phyloP scores from a whole-genome alignment of 352 stramenopile genomes.

The Phytophthora colocasiae region DNA sequence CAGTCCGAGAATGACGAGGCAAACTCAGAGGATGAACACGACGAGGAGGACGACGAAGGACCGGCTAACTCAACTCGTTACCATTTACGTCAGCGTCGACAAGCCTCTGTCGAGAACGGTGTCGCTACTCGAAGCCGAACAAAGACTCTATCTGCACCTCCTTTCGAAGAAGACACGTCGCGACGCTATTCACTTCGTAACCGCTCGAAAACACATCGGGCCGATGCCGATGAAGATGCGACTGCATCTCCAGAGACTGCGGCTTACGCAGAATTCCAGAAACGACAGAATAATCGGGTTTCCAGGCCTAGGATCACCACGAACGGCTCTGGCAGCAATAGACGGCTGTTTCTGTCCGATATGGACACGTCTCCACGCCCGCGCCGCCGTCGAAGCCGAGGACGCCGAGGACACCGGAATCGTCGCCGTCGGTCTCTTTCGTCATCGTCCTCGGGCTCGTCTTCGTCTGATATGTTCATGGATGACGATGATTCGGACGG shows the following conservation, averaged over 20 bases:
- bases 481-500: constrained; percentile 74
- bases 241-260: constrained; percentile 45
- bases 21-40: constrained; percentile 37
- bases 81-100: constrained; percentile 43
- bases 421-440: constrained; percentile 51
- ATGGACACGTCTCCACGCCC: constrained; percentile 33
- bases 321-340: constrained; percentile 32
- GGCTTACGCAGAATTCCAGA: constrained; percentile 73
- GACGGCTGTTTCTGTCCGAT: constrained; percentile 38
- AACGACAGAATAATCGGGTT: constrained; percentile 57
- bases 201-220: constrained; percentile 69
- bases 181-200: constrained; percentile 75
- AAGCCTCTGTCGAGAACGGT: constrained; percentile 14
- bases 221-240: constrained; percentile 31
- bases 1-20: constrained; percentile 45
- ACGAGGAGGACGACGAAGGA: constrained; percentile 38
- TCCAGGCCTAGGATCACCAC: constrained; percentile 24
- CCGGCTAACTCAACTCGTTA: constrained; percentile 51
- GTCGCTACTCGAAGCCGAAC: constrained; percentile 38
- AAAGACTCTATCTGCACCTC: constrained; percentile 18
- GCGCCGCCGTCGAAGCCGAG: constrained; percentile 28
- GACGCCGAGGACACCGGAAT: constrained; percentile 29
- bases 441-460: constrained; percentile 49
- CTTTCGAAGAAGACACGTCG: constrained; percentile 26
- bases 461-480: constrained; percentile 62